phyloP scores from a whole-genome alignment of 2,329 filamentous ascomycete genomes.

The Botrytis medusae region DNA sequence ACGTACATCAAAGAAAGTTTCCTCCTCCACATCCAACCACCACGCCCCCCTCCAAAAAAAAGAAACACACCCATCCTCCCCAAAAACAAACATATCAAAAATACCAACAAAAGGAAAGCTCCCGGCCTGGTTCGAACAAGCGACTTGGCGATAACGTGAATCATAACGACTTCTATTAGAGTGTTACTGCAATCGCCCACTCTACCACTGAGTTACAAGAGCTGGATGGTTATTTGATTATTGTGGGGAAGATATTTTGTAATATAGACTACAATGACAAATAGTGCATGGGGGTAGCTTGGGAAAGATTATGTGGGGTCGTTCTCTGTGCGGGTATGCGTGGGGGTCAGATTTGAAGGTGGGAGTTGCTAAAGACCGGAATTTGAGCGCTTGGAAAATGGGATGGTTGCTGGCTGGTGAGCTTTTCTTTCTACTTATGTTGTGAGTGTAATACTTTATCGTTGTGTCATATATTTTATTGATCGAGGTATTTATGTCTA shows the following conservation, averaged over 20 bases:
- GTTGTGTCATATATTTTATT: too few species aligned
- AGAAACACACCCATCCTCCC: too few species aligned
- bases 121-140: constrained; percentile 21
- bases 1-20: too few species aligned
- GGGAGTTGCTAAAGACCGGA: neutral
- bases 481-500: neutral
- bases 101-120: neutral
- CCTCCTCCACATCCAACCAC: too few species aligned
- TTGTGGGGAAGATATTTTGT: accelerated
- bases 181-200: constrained; percentile 21
- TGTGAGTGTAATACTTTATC: too few species aligned
- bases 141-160: constrained; percentile 8
- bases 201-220: constrained; percentile 22
- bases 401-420: neutral
- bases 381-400: neutral
- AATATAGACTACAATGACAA: accelerated
- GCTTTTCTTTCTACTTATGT: neutral
- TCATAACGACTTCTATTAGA: neutral
- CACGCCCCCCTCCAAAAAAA: too few species aligned
- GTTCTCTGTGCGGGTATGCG: neutral
- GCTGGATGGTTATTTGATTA: neutral
- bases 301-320: neutral
- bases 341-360: neutral
- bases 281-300: neutral
- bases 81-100: neutral